A percentile compares a stretch with the other conserved stretches of the same genome.
phyloP scores from a whole-genome alignment of 805 yeast species.

The Ogataea methylovora region DNA sequence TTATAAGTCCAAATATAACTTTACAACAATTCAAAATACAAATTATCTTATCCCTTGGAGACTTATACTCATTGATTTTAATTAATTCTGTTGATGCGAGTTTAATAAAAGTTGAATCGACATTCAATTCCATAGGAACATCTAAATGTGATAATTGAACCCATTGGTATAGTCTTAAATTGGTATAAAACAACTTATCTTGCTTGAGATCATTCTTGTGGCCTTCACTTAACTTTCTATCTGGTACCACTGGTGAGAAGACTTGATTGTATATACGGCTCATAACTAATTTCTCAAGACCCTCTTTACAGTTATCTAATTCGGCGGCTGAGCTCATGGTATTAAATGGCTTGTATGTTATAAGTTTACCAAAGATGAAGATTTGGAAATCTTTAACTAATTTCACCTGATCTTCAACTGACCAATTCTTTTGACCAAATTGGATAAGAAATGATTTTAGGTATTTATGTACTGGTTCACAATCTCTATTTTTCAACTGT shows the following conservation, averaged over 20 bases:
- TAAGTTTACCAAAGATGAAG: conserved; percentile 61
- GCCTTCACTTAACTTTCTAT: conserved; percentile 36
- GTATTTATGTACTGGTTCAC: conserved; percentile 86
- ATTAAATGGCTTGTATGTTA: conserved; percentile 64
- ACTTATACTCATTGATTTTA: conserved; percentile 75
- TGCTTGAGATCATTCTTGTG: conserved; percentile 57
- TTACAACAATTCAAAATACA: conserved; percentile 89
- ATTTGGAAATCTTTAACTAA: conserved; percentile 68
- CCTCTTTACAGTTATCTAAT: conserved; percentile 73
- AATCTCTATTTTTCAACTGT: conserved; percentile 63
- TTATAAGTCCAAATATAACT: conserved; percentile 80
- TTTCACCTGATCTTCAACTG: conserved; percentile 70
- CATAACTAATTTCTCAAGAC: conserved; percentile 89
- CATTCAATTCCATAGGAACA: conserved; percentile 41
- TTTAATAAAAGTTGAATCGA: conserved; percentile 46
- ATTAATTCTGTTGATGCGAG: conserved; percentile 68
- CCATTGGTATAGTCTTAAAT: conserved; percentile 36
- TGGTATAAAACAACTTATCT: conserved; percentile 54
- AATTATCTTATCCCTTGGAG: conserved; percentile 91
- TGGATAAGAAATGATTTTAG: conserved; percentile 77
- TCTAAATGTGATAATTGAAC: conserved; percentile 72
- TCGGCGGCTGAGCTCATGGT: conserved; percentile 48
- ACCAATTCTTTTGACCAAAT: conserved; percentile 64
- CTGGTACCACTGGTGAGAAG: conserved; percentile 61
- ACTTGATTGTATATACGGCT: conserved; percentile 72